A percentile compares a stretch with the other conserved stretches of the same genome.
Evolutionary conservation across 1,284 basidiomycete species (phyloP).

Genomic region (Butyriboletus appendiculatus): DNA sequence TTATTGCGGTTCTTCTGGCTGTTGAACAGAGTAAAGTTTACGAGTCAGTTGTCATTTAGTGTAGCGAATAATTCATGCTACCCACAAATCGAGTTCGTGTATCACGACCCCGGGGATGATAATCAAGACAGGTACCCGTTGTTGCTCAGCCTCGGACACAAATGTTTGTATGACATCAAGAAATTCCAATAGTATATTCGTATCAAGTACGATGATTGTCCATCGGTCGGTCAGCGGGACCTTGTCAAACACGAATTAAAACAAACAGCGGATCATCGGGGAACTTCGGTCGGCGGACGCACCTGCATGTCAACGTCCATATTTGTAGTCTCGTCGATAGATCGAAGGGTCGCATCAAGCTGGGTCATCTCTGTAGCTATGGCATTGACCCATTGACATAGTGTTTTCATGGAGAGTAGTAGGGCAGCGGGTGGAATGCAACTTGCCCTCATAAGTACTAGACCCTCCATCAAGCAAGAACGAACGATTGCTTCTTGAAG

Average conservation of each 20-base stretch:
- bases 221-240: conserved; percentile 41
- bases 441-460: conserved; percentile 13
- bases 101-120: conserved; percentile 73
- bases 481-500: not conserved
- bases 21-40: conserved; percentile 5
- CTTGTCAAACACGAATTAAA: conserved; percentile 24
- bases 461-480: not conserved
- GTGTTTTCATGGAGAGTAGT: not conserved
- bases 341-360: conserved; percentile 44
- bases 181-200: conserved; percentile 69
- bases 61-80: conserved; percentile 1
- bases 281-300: not conserved
- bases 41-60: conserved; percentile 4
- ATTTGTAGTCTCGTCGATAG: conserved; percentile 54
- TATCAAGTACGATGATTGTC: conserved; percentile 64
- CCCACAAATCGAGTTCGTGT: conserved; percentile 71
- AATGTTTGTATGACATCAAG: conserved; percentile 65
- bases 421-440: not conserved
- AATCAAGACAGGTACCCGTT: conserved; percentile 51
- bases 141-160: conserved; percentile 56
- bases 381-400: too few species aligned
- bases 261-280: not conserved
- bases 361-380: conserved; percentile 10
- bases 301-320: conserved; percentile 73
- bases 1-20: conserved; percentile 66